Base-by-base conservation (phyloP, 2,329 filamentous ascomycete species). In the Aspergillus fumigatus region DNA sequence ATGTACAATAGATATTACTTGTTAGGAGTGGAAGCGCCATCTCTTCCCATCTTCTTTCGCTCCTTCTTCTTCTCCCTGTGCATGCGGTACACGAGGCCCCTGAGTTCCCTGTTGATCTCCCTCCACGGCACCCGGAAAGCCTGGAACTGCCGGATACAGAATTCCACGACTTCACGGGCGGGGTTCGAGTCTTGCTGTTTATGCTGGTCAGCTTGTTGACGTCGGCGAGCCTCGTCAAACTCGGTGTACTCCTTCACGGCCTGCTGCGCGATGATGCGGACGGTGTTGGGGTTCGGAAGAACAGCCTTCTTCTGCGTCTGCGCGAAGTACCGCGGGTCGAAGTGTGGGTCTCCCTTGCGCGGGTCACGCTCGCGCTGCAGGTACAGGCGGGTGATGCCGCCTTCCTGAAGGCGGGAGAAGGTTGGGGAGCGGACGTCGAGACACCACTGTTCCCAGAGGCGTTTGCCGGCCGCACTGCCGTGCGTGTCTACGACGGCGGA, bases 401-500 rank as follows among this genome's bases (percentile, higher is more conserved):
- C 69, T 57, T 64, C 59, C 19, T 61, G 63, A 35, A 62, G 62
- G 48, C 65, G 68, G 29, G 53, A 57, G 35, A 57, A 38, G 7
- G 59, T 51, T 0, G 65, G 60, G 9, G 65, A 63, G 4, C 52
- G 54, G 21, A 64, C 64, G 45, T 70, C 65, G 35, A 73, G 60
- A 52, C 77, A 80, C 77, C 82, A 85, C 38, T 67, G 69, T 9
- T 78, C 67, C 55, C 82, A 80, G 35, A 85, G 61, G 3, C 64
- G 69, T 55, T 73, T 77, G 56, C 81, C 85, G 35, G 73, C 73
- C 9, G 60, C 54, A 55, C 77, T 80, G 53, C 80, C 81, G 49
- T 79, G 76, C 0, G 73, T 72, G 27, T 79, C 75, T 2, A 82
- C 78, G 8, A 85, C 73, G n/a, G 80, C 82, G 47, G 78, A 73